A percentile compares a stretch with the other conserved stretches of the same genome.
These are phyloP conservation scores for Xerocomellus amylosporus DNA, from an alignment of 768 basidiomycete genomes.

Conservation along the genomic window DNA sequence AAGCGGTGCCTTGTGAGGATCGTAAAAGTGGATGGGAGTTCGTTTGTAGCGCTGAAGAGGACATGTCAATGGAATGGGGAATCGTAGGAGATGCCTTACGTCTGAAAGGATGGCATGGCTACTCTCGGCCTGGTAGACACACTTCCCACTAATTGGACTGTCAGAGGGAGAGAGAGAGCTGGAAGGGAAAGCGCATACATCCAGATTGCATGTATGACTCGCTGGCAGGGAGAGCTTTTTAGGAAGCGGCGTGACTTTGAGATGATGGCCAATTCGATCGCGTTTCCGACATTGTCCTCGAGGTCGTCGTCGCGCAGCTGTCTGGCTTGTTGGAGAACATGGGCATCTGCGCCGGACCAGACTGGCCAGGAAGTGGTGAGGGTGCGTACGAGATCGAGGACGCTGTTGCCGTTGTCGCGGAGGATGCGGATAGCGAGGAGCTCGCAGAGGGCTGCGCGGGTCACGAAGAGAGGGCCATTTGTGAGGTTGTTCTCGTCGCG, in stretches of 20 bases:
- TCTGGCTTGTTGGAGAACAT: conserved; percentile 54
- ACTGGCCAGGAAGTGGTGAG: conserved; percentile 81
- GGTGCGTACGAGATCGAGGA: conserved; percentile 66
- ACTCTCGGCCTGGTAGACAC: conserved; percentile 88
- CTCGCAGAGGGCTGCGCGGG: conserved; percentile 84
- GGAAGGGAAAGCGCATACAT: conserved; percentile 42
- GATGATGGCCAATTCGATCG: conserved; percentile 89
- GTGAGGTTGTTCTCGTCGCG: conserved; percentile 68
- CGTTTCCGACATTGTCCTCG: conserved; percentile 83
- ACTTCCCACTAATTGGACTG: conserved; percentile 61
- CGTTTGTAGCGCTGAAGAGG: conserved; percentile 83
- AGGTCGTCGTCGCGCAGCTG: conserved; percentile 68
- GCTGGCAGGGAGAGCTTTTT: conserved; percentile 84
- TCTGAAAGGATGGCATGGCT: conserved; percentile 88
- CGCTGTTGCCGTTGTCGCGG: conserved; percentile 64
- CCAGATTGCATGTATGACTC: conserved; percentile 84
- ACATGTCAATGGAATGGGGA: background rate
- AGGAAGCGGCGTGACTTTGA: conserved; percentile 87
- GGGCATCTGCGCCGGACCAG: conserved; percentile 68
- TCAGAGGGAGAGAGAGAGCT: conserved; percentile 12
- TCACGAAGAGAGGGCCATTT: conserved; percentile 63
- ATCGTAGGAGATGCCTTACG: conserved; percentile 40
- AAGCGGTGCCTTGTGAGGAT: conserved; percentile 90
- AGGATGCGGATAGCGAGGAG: conserved; percentile 81
- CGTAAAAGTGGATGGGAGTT: conserved; percentile 89